Evolutionary conservation across 345 rosid species (phyloP).

Genomic region (Melastoma malabathricum): DNA sequence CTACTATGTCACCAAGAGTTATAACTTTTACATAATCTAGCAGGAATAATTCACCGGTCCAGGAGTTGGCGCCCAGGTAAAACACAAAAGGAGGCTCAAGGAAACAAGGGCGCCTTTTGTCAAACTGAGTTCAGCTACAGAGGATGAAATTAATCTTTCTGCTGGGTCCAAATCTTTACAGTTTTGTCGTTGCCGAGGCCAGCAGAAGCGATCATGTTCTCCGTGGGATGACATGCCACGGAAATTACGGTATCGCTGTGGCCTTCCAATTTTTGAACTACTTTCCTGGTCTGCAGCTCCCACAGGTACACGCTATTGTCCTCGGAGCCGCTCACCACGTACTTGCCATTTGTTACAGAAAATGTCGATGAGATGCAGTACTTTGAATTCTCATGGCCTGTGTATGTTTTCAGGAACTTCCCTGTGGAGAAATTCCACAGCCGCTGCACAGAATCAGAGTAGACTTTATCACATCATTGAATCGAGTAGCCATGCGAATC

Average conservation of each 20-base stretch:
- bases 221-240: conserved; percentile 72
- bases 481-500: no score
- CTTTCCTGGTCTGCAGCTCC: conserved; percentile 72
- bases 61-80: no score
- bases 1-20: no score
- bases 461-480: no score
- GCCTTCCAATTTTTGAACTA: conserved; percentile 88
- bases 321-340: conserved; percentile 80
- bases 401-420: conserved; percentile 71
- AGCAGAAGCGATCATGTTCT: conserved; percentile 79
- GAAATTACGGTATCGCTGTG: conserved; percentile 71
- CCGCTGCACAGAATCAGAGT: conserved; percentile 30
- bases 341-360: conserved; percentile 67
- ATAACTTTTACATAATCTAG: not conserved
- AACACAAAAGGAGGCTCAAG: no score
- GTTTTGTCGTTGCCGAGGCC: conserved; percentile 67
- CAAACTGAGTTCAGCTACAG: no score
- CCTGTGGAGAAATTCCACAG: conserved; percentile 77
- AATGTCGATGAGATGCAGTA: conserved; percentile 62
- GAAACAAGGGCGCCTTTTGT: no score
- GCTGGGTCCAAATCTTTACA: conserved; percentile 75
- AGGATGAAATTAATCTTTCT: conserved; percentile 21
- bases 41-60: not conserved
- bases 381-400: conserved; percentile 60
- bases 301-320: conserved; percentile 73